These are phyloP conservation scores for Penicillium sclerotiorum DNA, from an alignment of 2,329 filamentous ascomycete species.

Conservation along the genomic window DNA sequence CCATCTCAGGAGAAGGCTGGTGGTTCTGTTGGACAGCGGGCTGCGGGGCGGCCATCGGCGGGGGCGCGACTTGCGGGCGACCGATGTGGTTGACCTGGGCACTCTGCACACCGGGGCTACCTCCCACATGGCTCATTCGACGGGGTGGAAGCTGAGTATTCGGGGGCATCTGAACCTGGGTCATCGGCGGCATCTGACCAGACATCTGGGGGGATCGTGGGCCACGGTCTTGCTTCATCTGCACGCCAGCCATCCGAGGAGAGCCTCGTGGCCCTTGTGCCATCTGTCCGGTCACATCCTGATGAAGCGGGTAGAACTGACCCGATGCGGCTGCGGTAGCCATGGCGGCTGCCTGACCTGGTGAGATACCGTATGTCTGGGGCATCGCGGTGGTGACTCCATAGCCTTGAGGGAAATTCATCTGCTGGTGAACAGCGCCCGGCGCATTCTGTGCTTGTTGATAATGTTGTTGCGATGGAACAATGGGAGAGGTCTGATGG, in stretches of 20 bases:
- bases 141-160: constrained; percentile 64
- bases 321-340: constrained; percentile 90
- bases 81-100: constrained; percentile 72
- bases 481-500: constrained; percentile 76
- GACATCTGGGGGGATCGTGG: constrained; percentile 78
- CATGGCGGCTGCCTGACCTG: constrained; percentile 89
- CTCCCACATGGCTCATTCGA: constrained; percentile 73
- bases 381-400: constrained; percentile 75
- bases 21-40: constrained; percentile 66
- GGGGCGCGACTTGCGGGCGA: constrained; percentile 54
- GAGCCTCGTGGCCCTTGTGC: constrained; percentile 63
- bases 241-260: constrained; percentile 70
- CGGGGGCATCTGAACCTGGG: constrained; percentile 54
- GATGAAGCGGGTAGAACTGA: constrained; percentile 73
- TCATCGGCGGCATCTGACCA: constrained; percentile 56
- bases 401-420: constrained; percentile 79
- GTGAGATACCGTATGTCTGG: constrained; percentile 72
- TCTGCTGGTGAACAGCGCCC: constrained; percentile 65
- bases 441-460: constrained; percentile 64
- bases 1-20: constrained; percentile 79
- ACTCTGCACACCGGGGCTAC: constrained; percentile 74
- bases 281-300: constrained; percentile 68
- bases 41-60: constrained; percentile 56
- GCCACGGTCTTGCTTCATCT: constrained; percentile 72
- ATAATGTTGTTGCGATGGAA: constrained; percentile 74